Conservation (phyloP, 2,329 filamentous ascomycete species). For the Diaporthe nobilis region DNA sequence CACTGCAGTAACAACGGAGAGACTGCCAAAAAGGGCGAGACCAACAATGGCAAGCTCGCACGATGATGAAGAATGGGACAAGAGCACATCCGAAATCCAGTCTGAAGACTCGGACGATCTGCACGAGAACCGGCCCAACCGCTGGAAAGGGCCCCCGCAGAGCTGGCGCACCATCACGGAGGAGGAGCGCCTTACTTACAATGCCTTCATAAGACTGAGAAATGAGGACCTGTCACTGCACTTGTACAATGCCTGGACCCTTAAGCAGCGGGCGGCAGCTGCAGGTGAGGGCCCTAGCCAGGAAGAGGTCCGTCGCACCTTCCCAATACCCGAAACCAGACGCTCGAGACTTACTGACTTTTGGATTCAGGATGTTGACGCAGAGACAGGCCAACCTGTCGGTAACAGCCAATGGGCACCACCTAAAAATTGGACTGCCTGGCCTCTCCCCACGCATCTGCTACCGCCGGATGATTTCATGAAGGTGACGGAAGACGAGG, state of each 20-base stretch:
- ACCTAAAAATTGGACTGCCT: slow-evolving; percentile 82
- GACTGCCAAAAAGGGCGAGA: background rate
- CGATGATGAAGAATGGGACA: slow-evolving; percentile 55
- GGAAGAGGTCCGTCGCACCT: slow-evolving; percentile 31
- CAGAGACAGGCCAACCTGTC: slow-evolving; percentile 46
- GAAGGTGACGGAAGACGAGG: slow-evolving; percentile 59
- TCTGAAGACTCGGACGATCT: slow-evolving; percentile 64
- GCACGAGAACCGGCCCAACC: slow-evolving; percentile 73
- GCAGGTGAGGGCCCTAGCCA: slow-evolving; percentile 31
- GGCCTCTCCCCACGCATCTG: slow-evolving; percentile 77
- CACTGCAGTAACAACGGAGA: slow-evolving; percentile 7
- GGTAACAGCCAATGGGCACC: slow-evolving; percentile 61
- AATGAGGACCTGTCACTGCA: slow-evolving; percentile 80
- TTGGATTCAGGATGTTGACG: slow-evolving; percentile 48
- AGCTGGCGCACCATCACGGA: slow-evolving; percentile 77
- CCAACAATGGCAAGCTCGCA: slow-evolving; percentile 37
- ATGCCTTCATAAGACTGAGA: slow-evolving; percentile 73
- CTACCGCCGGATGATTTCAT: slow-evolving; percentile 73
- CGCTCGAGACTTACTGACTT: background rate
- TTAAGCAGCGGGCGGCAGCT: slow-evolving; percentile 66
- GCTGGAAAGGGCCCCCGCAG: slow-evolving; percentile 75
- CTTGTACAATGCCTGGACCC: slow-evolving; percentile 81
- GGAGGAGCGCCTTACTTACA: slow-evolving; percentile 73
- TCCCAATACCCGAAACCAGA: slow-evolving; percentile 1
- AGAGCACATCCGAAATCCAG: slow-evolving; percentile 62